Base-by-base conservation (phyloP, 2,329 filamentous ascomycete genomes). In the Chaetomium strumarium region DNA sequence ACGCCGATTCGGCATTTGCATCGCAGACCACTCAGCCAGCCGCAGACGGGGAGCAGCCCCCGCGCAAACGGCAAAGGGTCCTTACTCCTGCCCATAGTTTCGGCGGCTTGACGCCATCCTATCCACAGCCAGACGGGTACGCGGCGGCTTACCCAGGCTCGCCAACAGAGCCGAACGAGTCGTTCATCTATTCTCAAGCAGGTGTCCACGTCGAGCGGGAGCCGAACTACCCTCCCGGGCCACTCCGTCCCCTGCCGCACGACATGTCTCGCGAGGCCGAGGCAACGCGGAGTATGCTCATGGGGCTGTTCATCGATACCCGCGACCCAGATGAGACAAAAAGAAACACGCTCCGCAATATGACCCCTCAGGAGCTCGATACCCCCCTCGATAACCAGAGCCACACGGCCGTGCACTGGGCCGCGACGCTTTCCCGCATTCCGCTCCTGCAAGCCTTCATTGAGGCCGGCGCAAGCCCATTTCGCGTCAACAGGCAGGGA, bases 351-450 rank as follows among this genome's bases (percentile, higher is more conserved):
- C 80, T 99, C 37, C 77, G 84, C 44, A 84, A 83, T 10, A 77
- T 96, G 51, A 86, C 83, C 1, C 83, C 88, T 0, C 75, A 85
- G 37, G 92, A 99, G 60, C 79, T 97, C 19, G 93, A 99, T 64
- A 86, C 93, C 67, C 92, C 93, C 1, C 89, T 99, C 52, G 93
- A 99, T 64, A 80, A 85, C 24, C 90, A 90, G 54, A 85, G 85
- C 34, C 90, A 97, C 64, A 97, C 90, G 16, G 91, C 91, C 2
- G 75, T 99, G 38, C 92, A 97, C 65, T 99, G 93, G 93, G 93
- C 93, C 2, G 90, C 93, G 5, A 96, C 93, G 5, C 76, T 99
- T 43, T 90, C 90, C 2, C 86, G 92, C 14, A 85, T 95, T 66
- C 81, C 88, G 1, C 76, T 99, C 6, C 75, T 97, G 52, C 84